Percentiles rank a stretch among this genome's conserved stretches.
Conservation (phyloP, 2,329 filamentous ascomycete genomes). For the Talaromyces rugulosus region DNA sequence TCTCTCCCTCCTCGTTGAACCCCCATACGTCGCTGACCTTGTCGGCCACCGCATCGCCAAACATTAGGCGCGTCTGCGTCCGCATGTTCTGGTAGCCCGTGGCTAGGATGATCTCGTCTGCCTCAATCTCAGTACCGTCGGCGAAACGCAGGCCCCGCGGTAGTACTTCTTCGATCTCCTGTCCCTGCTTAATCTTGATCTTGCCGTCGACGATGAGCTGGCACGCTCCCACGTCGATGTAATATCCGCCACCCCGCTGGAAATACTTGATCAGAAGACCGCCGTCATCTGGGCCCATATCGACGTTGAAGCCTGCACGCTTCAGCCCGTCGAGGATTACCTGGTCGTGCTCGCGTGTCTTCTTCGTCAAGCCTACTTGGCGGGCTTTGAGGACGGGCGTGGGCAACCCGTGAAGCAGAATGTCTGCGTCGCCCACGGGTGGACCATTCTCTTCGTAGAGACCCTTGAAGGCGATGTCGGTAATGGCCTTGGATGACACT, state of each 20-base stretch:
- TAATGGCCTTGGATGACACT: not conserved
- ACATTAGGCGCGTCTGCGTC: constrained; percentile 54
- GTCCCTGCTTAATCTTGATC: constrained; percentile 14
- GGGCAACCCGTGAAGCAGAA: not conserved
- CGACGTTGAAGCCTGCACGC: not conserved
- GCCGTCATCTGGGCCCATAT: not conserved
- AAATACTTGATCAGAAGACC: not conserved
- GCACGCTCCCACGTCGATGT: not conserved
- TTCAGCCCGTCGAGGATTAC: not conserved
- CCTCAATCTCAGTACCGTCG: constrained; percentile 55
- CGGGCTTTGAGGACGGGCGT: no score
- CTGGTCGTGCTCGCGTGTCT: not conserved
- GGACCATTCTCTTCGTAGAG: no score
- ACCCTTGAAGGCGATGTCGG: not conserved
- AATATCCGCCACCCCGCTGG: not conserved
- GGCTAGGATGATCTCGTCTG: constrained; percentile 61
- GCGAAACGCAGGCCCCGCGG: constrained; percentile 47
- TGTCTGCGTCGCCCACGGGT: not conserved
- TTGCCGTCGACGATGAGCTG: not conserved
- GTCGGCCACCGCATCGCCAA: constrained; percentile 59
- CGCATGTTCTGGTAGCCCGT: constrained; percentile 67
- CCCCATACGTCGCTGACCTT: constrained; percentile 57
- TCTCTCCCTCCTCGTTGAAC: constrained; percentile 52
- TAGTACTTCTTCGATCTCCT: constrained; percentile 53
- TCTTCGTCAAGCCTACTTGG: not conserved